These are phyloP conservation scores for Cucurbita pepo DNA, from an alignment of 306 rosid species.

Conservation along the genomic window DNA sequence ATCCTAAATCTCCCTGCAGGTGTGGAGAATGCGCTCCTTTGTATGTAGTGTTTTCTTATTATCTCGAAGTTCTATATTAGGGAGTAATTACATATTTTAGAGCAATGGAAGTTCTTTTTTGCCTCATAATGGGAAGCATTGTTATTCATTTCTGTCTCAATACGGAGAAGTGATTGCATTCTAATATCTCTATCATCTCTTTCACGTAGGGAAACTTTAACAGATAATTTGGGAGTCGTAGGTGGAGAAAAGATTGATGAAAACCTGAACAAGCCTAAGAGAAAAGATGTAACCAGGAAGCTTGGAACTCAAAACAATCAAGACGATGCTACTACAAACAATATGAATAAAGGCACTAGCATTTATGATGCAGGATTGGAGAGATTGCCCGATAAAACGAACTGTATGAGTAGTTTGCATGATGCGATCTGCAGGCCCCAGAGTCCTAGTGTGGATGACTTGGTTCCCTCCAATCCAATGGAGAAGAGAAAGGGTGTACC, in stretches of 20 bases:
- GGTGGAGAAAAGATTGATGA: not conserved
- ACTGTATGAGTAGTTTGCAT: not conserved
- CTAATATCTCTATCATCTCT: not conserved
- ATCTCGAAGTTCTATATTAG: not conserved
- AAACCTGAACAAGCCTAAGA: not conserved
- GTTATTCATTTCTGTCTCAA: not conserved
- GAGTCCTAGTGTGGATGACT: not conserved
- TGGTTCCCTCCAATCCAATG: not conserved
- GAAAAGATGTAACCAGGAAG: not conserved
- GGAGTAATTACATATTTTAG: not conserved
- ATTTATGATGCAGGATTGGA: not conserved
- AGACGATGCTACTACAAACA: not conserved
- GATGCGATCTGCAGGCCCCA: not conserved
- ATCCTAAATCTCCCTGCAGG: not conserved
- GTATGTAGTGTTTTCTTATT: not conserved
- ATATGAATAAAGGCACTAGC: not conserved
- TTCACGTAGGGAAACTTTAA: not conserved
- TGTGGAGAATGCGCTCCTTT: not conserved
- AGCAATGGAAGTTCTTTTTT: not conserved
- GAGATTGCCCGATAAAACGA: not conserved
- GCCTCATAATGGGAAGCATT: not conserved
- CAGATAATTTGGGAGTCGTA: not conserved
- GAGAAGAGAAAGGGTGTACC: conserved; percentile 14
- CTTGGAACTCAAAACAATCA: not conserved
- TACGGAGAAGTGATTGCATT: not conserved